A percentile compares a stretch with the other conserved stretches of the same genome.
Evolutionary conservation across 2,329 filamentous ascomycete species (phyloP).

Genomic region (Kalmusia sp.): DNA sequence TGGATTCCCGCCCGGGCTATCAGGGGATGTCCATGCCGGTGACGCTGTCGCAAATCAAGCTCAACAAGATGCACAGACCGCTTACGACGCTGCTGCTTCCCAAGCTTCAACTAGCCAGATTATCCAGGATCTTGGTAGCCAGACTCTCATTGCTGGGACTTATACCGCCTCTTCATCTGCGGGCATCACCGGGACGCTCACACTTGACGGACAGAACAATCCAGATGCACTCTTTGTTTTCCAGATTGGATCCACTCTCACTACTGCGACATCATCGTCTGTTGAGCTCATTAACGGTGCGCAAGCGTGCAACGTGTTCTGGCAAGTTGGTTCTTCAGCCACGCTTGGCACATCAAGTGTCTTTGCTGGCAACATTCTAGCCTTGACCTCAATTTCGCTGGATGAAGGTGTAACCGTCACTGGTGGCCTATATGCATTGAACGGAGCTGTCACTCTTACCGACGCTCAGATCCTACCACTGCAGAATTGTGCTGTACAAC

Average conservation of each 20-base stretch:
- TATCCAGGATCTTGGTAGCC: no score
- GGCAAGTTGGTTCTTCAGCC: constrained; percentile 16
- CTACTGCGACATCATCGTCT: constrained; percentile 10
- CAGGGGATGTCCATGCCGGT: not conserved
- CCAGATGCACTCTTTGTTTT: constrained; percentile 17
- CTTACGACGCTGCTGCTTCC: no score
- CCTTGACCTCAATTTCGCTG: constrained; percentile 12
- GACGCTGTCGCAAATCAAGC: constrained; percentile 6
- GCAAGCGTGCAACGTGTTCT: constrained; percentile 20
- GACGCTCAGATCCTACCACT: constrained; percentile 12
- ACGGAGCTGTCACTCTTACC: constrained; percentile 16
- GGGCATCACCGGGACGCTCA: constrained; percentile 15
- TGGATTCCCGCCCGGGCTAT: constrained; percentile 14
- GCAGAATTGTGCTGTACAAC: no score
- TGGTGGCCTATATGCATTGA: constrained; percentile 18
- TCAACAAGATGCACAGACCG: constrained; percentile 3
- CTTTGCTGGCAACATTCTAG: constrained; percentile 17
- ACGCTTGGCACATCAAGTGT: constrained; percentile 13
- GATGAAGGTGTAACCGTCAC: constrained; percentile 8
- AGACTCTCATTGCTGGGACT: constrained; percentile 5
- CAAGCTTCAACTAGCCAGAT: no score
- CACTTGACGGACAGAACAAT: constrained; percentile 16
- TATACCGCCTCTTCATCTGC: constrained; percentile 10
- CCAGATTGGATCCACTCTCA: constrained; percentile 18
- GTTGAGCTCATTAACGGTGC: constrained; percentile 19